Conservation (phyloP, 169 alveolate species). For the Plasmodium berghei region DNA sequence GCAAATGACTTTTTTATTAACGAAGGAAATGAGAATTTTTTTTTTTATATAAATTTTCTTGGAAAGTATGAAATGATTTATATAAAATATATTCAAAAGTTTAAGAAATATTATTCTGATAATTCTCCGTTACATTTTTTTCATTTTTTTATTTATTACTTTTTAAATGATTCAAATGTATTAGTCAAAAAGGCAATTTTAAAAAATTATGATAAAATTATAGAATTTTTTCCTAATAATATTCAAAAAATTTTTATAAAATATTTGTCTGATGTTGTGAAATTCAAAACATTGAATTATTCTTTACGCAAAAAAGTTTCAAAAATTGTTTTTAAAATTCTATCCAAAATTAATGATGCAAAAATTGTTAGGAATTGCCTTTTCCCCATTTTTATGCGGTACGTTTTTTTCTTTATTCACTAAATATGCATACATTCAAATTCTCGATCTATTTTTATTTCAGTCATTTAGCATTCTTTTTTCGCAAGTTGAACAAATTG, state of each 20-base stretch:
- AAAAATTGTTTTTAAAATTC: constrained; percentile 26
- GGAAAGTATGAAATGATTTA: constrained; percentile 45
- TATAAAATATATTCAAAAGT: constrained; percentile 37
- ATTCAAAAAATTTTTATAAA: constrained; percentile 33
- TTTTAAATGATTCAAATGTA: constrained; percentile 68
- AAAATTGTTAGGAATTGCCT: constrained; percentile 17
- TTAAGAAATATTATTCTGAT: constrained; percentile 44
- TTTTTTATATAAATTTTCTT: constrained; percentile 62
- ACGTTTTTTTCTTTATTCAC: not conserved
- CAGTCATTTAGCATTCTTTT: not conserved
- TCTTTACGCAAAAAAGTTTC: constrained; percentile 63
- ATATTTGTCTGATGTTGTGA: constrained; percentile 24
- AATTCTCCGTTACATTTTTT: constrained; percentile 58
- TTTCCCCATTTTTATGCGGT: constrained; percentile 54
- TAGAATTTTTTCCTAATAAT: constrained; percentile 22
- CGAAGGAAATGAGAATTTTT: constrained; percentile 67
- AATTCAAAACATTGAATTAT: constrained; percentile 50
- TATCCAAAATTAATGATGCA: constrained; percentile 16
- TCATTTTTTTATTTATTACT: constrained; percentile 58
- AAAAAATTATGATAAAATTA: constrained; percentile 51
- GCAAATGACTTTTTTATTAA: constrained; percentile 62
- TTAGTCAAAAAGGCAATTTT: constrained; percentile 69
- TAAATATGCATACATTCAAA: not conserved
- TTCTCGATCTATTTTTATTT: too few relatives aligned
- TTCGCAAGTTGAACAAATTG: not conserved